Base-by-base conservation (phyloP, 2,329 filamentous ascomycete species). In the Domatiomyces globalis region DNA sequence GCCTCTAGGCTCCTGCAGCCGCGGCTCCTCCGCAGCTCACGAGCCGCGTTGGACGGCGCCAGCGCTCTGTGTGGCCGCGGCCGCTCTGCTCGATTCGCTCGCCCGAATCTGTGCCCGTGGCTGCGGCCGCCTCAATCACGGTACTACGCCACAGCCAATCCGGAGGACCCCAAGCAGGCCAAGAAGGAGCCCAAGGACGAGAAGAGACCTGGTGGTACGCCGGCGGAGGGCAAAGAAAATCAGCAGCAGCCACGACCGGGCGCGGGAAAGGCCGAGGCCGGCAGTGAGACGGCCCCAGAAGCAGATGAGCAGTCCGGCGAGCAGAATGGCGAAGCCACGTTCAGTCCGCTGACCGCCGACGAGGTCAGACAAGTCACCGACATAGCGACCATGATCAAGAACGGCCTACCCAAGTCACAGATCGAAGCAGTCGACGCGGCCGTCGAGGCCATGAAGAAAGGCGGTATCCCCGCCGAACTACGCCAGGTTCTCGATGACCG, bases 381-480 rank as follows among this genome's bases (percentile, higher is more conserved):
- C 50, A 66, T 80, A 27, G 73, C 85, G 43, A 62, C 65, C 2
- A 72, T 73, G 54, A 67, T 84, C 53, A 77, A 78, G 58, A 71
- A 74, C 54, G 73, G 72, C 48, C 67, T 87, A 51, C 83, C 84
- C 6, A 71, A 74, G 50, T 73, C 74, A n/a, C 80, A 86, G 66
- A 72, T 73, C 42, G 67, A 78, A 48, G 69, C 75, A 19, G 66
- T 88, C 53, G 73, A 80, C 53, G 73, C 77, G 46, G 73, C 81
- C 7, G 68, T 85, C n/a, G 69, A 76, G 54, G 71, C 75, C 25
- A 74, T 90, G 54, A 79, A 81, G 68, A 73, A 74, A 54, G 74
- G 81, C 43, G 87, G 87, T 8, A 78, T 87, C 15, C 85, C 87
- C 1, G 61, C 69, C 19, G 85, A 87, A 63, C 68, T 87, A 17